A percentile compares a stretch with the other conserved stretches of the same genome.
Evolutionary conservation across 78 protist species (phyloP).

Genomic region (Salpingoeca rosetta): DNA sequence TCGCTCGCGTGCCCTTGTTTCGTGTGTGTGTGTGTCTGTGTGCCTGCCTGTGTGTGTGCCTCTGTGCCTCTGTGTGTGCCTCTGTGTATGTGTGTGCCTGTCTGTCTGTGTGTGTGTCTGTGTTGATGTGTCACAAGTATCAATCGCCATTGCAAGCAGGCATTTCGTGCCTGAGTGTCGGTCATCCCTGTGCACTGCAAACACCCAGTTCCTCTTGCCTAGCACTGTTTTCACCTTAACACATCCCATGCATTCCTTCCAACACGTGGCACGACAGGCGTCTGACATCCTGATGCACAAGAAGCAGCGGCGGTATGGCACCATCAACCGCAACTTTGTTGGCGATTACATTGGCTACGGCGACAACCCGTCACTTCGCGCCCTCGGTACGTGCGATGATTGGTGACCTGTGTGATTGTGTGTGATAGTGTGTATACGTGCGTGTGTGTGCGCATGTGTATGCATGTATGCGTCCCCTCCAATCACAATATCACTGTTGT

Average conservation of each 20-base stretch:
- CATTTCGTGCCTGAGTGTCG: too few species aligned
- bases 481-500: neutral
- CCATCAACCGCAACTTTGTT: constrained; percentile 3
- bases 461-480: too few species aligned
- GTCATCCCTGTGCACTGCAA: too few species aligned
- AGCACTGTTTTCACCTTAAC: too few species aligned
- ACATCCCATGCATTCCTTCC: too few species aligned
- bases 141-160: too few species aligned
- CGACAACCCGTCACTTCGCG: constrained; percentile 8
- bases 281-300: constrained; percentile 1
- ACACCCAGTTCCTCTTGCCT: too few species aligned
- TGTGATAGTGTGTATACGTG: neutral
- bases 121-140: too few species aligned
- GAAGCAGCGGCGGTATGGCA: constrained; percentile 12
- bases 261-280: neutral
- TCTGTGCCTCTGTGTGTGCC: neutral
- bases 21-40: neutral
- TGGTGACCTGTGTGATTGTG: neutral
- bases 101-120: neutral
- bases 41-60: neutral
- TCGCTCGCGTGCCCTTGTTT: neutral
- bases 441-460: neutral
- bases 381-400: neutral
- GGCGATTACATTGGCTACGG: constrained; percentile 18
- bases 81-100: neutral